These are phyloP conservation scores for Boletus rufocinnamomeus DNA, from an alignment of 768 basidiomycete species.

Conservation along the genomic window DNA sequence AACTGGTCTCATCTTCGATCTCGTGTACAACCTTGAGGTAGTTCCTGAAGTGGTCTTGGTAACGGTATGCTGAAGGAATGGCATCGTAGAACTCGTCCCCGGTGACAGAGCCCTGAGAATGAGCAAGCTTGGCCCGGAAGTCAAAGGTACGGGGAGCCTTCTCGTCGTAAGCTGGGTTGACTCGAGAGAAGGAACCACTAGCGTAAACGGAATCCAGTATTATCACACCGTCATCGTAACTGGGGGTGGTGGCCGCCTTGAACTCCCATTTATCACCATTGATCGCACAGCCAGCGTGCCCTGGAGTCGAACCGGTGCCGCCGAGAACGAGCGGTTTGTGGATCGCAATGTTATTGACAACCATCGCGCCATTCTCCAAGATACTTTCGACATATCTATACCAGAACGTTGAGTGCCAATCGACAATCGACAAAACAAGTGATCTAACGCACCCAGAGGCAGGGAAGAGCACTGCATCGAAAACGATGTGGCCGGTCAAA, in stretches of 20 bases:
- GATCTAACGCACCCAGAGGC: conserved; percentile 43
- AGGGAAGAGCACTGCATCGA: conserved; percentile 48
- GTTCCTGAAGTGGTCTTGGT: conserved; percentile 29
- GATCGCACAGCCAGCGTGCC: conserved; percentile 30
- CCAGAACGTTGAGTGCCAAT: conserved; percentile 1
- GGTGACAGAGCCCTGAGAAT: conserved; percentile 18
- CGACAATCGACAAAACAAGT: neutral
- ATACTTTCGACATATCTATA: conserved; percentile 32
- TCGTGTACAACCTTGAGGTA: conserved; percentile 33
- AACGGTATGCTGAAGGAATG: conserved; percentile 25
- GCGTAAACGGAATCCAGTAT: conserved; percentile 35
- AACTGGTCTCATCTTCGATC: conserved; percentile 30
- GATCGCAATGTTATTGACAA: conserved; percentile 29
- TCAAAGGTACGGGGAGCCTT: conserved; percentile 26
- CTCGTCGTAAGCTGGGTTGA: conserved; percentile 31
- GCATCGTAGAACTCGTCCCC: conserved; percentile 22
- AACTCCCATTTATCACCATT: conserved; percentile 34
- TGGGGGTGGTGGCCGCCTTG: conserved; percentile 28
- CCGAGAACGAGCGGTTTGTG: conserved; percentile 33
- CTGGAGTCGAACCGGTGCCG: conserved; percentile 17
- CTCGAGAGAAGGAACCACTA: conserved; percentile 29
- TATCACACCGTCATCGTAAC: conserved; percentile 25
- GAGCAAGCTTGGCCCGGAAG: conserved; percentile 23
- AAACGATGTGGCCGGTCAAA: conserved; percentile 47
- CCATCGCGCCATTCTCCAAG: conserved; percentile 37